These are phyloP conservation scores for Sporothrix inflata DNA, from an alignment of 2,329 filamentous ascomycete genomes.

Conservation along the genomic window DNA sequence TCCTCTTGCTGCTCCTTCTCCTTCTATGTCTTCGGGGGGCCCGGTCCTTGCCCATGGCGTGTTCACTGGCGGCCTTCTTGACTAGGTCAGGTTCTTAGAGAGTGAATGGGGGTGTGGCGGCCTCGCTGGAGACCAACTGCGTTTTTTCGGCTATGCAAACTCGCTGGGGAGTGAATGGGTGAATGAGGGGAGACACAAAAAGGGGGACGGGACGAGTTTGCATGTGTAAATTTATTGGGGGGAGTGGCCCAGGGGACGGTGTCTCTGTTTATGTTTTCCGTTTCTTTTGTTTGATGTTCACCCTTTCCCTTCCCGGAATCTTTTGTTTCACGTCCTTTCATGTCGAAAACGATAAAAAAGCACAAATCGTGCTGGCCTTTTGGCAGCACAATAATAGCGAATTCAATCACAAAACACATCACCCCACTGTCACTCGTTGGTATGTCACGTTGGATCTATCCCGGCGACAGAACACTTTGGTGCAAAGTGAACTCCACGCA, in stretches of 20 bases:
- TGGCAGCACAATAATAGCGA: slow-evolving; percentile 16
- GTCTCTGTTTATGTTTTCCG: not conserved
- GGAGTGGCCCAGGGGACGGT: not conserved
- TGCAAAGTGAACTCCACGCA: not conserved
- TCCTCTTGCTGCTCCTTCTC: not conserved
- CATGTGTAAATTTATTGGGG: slow-evolving; percentile 19
- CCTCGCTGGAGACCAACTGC: not conserved
- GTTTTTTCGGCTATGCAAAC: slow-evolving; percentile 3
- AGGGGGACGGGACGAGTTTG: not conserved
- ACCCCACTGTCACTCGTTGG: not conserved
- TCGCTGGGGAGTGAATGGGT: not conserved
- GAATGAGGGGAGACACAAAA: not conserved
- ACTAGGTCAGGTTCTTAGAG: not conserved
- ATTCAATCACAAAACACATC: not conserved
- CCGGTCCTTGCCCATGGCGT: not conserved
- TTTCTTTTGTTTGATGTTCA: slow-evolving; percentile 8
- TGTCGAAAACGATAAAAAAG: slow-evolving; percentile 11
- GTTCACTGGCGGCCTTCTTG: not conserved
- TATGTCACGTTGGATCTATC: not conserved
- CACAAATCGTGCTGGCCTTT: not conserved
- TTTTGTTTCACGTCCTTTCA: not conserved
- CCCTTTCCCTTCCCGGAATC: not conserved
- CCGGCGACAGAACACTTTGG: not conserved
- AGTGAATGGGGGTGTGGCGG: not conserved
- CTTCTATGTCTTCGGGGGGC: not conserved